These are phyloP conservation scores for Afroboletus lepidellus DNA, from an alignment of 1,284 basidiomycete genomes.

Conservation along the genomic window DNA sequence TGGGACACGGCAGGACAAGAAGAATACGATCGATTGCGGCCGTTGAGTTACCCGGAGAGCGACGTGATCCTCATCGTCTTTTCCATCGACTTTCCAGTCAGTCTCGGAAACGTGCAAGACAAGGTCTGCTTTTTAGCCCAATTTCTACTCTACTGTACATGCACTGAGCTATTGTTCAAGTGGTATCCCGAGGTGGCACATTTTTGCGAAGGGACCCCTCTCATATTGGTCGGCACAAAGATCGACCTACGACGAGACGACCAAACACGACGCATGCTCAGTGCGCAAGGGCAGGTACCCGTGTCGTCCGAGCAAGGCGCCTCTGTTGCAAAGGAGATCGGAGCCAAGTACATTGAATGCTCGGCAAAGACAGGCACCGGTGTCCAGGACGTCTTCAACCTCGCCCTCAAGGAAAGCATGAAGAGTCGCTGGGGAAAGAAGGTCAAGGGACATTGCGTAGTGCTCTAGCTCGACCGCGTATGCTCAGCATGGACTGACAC, in stretches of 20 bases:
- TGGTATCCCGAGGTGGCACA: slow-evolving; percentile 98
- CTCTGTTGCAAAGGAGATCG: slow-evolving; percentile 85
- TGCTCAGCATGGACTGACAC: slow-evolving; percentile 9
- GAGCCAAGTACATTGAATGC: slow-evolving; percentile 95
- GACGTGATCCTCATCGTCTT: slow-evolving; percentile 97
- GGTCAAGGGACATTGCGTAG: slow-evolving; percentile 73
- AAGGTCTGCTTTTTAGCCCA: slow-evolving; percentile 52
- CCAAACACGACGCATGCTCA: slow-evolving; percentile 87
- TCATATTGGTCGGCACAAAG: slow-evolving; percentile 93
- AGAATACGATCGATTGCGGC: slow-evolving; percentile 94
- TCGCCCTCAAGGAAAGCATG: slow-evolving; percentile 88
- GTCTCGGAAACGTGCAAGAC: slow-evolving; percentile 91
- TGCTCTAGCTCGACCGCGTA: slow-evolving; percentile 49
- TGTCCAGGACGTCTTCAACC: slow-evolving; percentile 91
- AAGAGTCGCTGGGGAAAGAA: slow-evolving; percentile 72
- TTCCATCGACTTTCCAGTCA: slow-evolving; percentile 95
- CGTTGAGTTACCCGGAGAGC: slow-evolving; percentile 94
- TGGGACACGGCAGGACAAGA: slow-evolving; percentile 99
- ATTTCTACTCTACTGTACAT: neutral
- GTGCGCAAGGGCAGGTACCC: slow-evolving; percentile 87
- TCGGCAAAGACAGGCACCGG: slow-evolving; percentile 88
- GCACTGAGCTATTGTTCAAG: slow-evolving; percentile 41
- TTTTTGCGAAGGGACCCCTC: slow-evolving; percentile 92
- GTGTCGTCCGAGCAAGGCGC: slow-evolving; percentile 80
- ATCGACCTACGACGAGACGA: slow-evolving; percentile 88